Base-by-base conservation (phyloP, 257 asterid species). In the Cinchona pubescens region DNA sequence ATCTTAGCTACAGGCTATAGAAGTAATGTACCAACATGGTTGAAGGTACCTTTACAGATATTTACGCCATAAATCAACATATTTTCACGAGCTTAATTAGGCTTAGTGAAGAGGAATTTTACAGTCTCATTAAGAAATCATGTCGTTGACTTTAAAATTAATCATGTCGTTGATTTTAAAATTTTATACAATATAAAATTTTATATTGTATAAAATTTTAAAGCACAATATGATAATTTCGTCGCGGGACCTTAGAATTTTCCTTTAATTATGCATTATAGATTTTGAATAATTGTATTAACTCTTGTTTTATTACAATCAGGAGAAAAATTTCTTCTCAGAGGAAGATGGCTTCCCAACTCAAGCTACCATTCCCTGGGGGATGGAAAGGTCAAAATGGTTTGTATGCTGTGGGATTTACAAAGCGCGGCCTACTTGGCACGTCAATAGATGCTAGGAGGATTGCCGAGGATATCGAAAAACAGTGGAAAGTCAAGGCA, bases 331-430 rank as follows among this genome's bases (percentile, higher is more conserved):
- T 9, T 74, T 77, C 51, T 83, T 80, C 66, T 83, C 87, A 3
- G 69, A 72, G 43, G 49, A 77, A 40, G 46, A 77, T 77, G 87
- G 84, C 23, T 69, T 77, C 45, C 84, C 84, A 3, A 29, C 45
- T 9, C 29, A 77, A 58, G n/a, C n/a, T n/a, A n/a, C 69, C 78
- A 71, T 83, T 83, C 29, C 82, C 87, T 4, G 73, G 60, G 8
- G 84, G 82, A 49, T 83, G 87, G 87, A 83, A 78, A 75, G 87
- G 84, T 13, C 68, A 66, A 0, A 40, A 75, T 71, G 84, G 87
- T 25, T 30, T 83, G 35, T 83, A 80, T 73, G 87, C 82, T 7
- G 87, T 64, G 19, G 87, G 87, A 7, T 83, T 83, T 42, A 62
- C 76, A 7, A 78, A 75, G 45, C 80, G 84, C 10, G 87, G 87